phyloP scores from a whole-genome alignment of 495 filamentous ascomycete species.

The Bathelium albidoporum region DNA sequence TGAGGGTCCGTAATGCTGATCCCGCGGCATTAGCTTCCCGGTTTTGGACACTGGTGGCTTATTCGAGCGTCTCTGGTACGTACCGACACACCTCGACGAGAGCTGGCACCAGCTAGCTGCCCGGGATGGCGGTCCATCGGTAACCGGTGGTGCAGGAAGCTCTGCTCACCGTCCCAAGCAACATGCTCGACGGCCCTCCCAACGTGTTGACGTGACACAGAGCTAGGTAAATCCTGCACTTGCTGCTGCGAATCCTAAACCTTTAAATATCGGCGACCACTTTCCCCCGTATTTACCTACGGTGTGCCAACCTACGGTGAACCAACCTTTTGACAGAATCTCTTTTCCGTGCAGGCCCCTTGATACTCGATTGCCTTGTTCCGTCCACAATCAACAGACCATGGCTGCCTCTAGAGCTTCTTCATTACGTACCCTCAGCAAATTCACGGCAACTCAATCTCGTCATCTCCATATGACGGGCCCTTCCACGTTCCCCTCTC shows the following conservation, averaged over 20 bases:
- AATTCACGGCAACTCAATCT: slow-evolving; percentile 33
- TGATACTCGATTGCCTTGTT: background rate
- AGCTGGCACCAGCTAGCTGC: too few relatives aligned
- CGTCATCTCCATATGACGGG: slow-evolving; percentile 45
- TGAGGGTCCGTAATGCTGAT: background rate
- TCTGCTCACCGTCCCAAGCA: background rate
- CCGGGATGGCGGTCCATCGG: background rate
- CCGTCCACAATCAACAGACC: background rate
- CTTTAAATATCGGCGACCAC: too few relatives aligned
- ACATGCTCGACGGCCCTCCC: background rate
- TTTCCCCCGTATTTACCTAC: too few relatives aligned
- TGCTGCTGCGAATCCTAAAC: background rate
- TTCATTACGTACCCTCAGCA: slow-evolving; percentile 41
- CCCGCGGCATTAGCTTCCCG: background rate
- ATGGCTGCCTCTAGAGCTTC: slow-evolving; percentile 43
- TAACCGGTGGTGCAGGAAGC: background rate
- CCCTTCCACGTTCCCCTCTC: slow-evolving; percentile 30
- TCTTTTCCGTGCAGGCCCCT: background rate
- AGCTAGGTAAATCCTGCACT: background rate
- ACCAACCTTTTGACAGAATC: too few relatives aligned
- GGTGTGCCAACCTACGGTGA: too few relatives aligned
- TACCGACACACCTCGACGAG: background rate
- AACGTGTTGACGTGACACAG: background rate
- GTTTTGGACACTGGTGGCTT: background rate
- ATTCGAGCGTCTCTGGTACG: background rate